Conservation (phyloP, 2,329 filamentous ascomycete species). For the Ceratocystis lukuohia region DNA sequence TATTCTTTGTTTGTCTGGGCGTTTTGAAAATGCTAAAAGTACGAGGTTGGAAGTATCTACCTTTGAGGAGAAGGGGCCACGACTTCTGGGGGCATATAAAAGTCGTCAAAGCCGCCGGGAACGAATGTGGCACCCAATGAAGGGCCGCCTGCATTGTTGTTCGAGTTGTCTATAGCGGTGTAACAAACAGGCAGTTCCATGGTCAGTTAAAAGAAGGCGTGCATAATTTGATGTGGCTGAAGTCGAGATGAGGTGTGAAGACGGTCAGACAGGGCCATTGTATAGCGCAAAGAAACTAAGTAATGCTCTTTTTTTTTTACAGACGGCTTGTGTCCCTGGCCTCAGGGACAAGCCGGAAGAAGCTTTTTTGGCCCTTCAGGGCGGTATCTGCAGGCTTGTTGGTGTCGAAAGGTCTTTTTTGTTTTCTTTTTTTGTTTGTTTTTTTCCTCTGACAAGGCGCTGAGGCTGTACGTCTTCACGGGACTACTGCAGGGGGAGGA, state of each 20-base stretch:
- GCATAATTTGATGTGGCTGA: too few relatives aligned
- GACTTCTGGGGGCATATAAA: conserved; percentile 45
- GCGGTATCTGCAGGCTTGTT: background rate
- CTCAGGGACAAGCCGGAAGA: conserved; percentile 5
- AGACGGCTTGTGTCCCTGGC: background rate
- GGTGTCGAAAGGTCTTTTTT: background rate
- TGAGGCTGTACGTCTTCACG: background rate
- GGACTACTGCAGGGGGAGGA: background rate
- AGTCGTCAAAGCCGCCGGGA: conserved; percentile 45
- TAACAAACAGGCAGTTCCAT: conserved; percentile 6
- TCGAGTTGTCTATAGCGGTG: conserved; percentile 12
- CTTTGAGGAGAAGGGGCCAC: conserved; percentile 44
- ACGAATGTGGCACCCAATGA: conserved; percentile 43
- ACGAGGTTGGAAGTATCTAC: conserved; percentile 28
- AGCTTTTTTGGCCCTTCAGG: background rate
- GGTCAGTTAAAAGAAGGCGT: conserved; percentile 6
- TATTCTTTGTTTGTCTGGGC: background rate
- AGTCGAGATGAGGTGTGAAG: too few relatives aligned
- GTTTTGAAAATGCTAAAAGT: background rate
- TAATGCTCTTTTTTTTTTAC: background rate
- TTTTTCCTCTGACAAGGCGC: background rate
- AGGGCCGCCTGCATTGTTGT: conserved; percentile 17
- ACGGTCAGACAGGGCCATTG: background rate
- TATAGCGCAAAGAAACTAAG: background rate
- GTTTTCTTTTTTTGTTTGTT: background rate